Conservation (phyloP, 1,284 basidiomycete genomes). For the Coniferiporia sulphurascens region DNA sequence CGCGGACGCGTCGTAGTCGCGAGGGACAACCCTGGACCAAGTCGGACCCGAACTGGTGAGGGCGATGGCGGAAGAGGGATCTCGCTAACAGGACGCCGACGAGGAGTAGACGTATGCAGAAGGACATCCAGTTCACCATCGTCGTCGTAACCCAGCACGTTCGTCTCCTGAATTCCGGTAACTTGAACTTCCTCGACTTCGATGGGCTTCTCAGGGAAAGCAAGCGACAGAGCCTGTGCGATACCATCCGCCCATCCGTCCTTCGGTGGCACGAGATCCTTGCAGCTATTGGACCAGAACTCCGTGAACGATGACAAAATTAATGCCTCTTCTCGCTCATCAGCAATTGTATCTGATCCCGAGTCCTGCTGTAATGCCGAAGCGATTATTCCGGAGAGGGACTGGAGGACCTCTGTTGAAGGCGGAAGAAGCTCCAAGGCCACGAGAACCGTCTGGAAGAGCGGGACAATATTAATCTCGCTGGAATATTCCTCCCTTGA, state of each 20-base stretch:
- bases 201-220: background rate
- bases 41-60: background rate
- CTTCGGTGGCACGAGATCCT: constrained; percentile 4
- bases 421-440: constrained; percentile 14
- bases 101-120: constrained; percentile 13
- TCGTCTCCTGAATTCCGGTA: background rate
- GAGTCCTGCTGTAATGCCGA: constrained; percentile 17
- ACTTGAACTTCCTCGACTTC: background rate
- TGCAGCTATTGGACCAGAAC: constrained; percentile 19
- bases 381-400: constrained; percentile 16
- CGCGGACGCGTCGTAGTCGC: background rate
- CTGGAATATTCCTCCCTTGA: constrained; percentile 47
- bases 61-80: constrained; percentile 12
- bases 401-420: constrained; percentile 11
- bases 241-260: constrained; percentile 16
- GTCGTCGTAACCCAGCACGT: background rate
- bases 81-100: background rate
- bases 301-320: constrained; percentile 18
- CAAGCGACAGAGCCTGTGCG: constrained; percentile 2
- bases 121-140: constrained; percentile 11
- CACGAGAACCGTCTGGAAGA: constrained; percentile 20
- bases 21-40: background rate
- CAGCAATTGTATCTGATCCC: background rate
- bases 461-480: constrained; percentile 29
- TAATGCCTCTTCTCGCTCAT: constrained; percentile 14